These are phyloP conservation scores for Camellia japonica DNA, from an alignment of 148 eudicot genomes.

Conservation along the genomic window DNA sequence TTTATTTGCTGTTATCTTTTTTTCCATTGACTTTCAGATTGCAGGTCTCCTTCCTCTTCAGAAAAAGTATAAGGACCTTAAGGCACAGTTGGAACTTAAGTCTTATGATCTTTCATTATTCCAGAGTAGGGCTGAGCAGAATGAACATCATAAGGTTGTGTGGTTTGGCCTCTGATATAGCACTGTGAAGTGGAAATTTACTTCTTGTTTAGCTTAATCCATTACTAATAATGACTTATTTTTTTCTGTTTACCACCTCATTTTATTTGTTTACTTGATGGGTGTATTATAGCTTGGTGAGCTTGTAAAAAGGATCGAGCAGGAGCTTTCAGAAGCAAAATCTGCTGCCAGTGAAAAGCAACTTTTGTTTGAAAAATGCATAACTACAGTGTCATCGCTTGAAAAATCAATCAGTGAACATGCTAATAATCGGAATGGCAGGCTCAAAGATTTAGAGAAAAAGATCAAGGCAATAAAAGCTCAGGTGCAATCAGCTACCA, in stretches of 20 bases:
- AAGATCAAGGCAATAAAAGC: constrained; percentile 66
- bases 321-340: constrained; percentile 81
- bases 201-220: not conserved
- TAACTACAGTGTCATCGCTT: constrained; percentile 62
- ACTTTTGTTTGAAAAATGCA: constrained; percentile 45
- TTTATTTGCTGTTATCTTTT: not conserved
- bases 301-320: constrained; percentile 74
- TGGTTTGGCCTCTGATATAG: constrained; percentile 9
- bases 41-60: constrained; percentile 74
- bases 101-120: constrained; percentile 80
- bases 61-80: constrained; percentile 68
- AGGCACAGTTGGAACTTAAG: constrained; percentile 72
- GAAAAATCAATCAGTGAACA: constrained; percentile 77
- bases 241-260: not conserved
- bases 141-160: constrained; percentile 93
- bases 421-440: constrained; percentile 59
- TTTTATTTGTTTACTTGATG: constrained; percentile 3
- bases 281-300: constrained; percentile 66
- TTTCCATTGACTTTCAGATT: constrained; percentile 43
- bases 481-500: constrained; percentile 77
- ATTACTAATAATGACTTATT: not conserved
- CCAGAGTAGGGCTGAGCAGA: constrained; percentile 82
- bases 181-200: not conserved
- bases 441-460: constrained; percentile 84
- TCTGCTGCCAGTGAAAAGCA: constrained; percentile 66